Conservation (phyloP, 495 filamentous ascomycete genomes). For the Penicillium coffeae region DNA sequence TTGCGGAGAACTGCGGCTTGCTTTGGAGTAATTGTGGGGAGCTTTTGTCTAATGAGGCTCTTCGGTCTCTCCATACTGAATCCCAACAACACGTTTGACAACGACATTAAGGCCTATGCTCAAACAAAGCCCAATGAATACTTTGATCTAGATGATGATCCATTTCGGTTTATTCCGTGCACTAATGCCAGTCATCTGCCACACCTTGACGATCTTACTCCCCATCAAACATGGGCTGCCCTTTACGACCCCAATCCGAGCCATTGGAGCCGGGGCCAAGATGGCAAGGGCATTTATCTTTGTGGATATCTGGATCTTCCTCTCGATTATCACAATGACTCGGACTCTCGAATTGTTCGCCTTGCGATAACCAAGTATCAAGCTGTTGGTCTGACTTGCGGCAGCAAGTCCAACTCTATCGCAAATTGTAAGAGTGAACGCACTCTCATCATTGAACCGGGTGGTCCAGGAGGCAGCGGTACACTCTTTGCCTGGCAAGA, state of each 20-base stretch:
- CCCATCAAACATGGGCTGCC: conserved; percentile 13
- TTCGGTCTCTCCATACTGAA: neutral
- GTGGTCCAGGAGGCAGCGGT: conserved; percentile 16
- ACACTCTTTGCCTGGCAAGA: conserved; percentile 8
- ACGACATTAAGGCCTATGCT: too few species aligned
- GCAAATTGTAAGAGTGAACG: conserved; percentile 10
- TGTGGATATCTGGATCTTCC: conserved; percentile 18
- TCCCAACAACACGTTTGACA: too few species aligned
- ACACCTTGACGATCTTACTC: conserved; percentile 7
- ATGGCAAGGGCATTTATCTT: conserved; percentile 12
- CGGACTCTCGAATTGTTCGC: conserved; percentile 14
- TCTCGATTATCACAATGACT: conserved; percentile 13
- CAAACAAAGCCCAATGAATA: too few species aligned
- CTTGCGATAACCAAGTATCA: conserved; percentile 17
- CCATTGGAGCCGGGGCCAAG: conserved; percentile 14
- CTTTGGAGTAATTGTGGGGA: neutral
- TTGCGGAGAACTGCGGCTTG: neutral
- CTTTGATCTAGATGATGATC: conserved; percentile 3
- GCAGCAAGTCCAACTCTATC: neutral
- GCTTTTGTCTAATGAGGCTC: neutral
- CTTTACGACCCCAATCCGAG: conserved; percentile 10
- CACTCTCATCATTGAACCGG: conserved; percentile 18
- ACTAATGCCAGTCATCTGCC: conserved; percentile 11
- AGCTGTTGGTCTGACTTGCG: conserved; percentile 8
- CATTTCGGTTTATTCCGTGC: conserved; percentile 18